These are phyloP conservation scores for Tolypocladium nubicola DNA, from an alignment of 2,329 filamentous ascomycete species.

Conservation along the genomic window DNA sequence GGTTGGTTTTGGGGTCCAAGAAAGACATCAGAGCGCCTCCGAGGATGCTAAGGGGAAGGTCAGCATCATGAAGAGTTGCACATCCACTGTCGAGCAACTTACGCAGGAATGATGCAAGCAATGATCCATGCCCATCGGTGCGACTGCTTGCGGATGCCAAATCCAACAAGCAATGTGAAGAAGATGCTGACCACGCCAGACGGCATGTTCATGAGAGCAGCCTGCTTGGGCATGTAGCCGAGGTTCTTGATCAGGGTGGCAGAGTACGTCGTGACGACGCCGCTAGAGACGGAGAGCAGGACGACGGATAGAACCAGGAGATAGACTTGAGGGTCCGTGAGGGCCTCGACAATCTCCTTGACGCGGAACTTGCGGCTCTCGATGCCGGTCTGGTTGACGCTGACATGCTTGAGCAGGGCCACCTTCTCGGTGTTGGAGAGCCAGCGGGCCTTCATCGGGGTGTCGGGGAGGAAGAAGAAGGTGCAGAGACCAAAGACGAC, in stretches of 20 bases:
- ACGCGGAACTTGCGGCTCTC: conserved; percentile 41
- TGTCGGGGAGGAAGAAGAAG: conserved; percentile 26
- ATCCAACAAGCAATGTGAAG: conserved; percentile 37
- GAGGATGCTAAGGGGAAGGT: conserved; percentile 22
- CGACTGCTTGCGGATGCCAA: conserved; percentile 33
- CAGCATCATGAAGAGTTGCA: not conserved
- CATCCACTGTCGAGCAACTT: conserved; percentile 6
- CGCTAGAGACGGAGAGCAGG: conserved; percentile 39
- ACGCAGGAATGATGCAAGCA: conserved; percentile 36
- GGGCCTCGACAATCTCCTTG: conserved; percentile 40
- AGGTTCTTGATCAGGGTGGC: conserved; percentile 39
- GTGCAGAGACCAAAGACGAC: conserved; percentile 20
- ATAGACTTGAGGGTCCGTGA: conserved; percentile 41
- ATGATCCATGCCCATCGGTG: conserved; percentile 41
- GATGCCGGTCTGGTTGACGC: conserved; percentile 48
- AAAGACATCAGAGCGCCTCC: conserved; percentile 44
- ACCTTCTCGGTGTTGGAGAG: conserved; percentile 38
- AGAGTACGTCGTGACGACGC: conserved; percentile 44
- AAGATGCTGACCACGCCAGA: conserved; percentile 41
- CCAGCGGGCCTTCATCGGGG: conserved; percentile 34
- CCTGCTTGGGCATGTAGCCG: conserved; percentile 30
- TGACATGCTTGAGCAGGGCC: conserved; percentile 40
- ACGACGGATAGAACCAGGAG: conserved; percentile 37
- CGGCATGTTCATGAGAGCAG: conserved; percentile 45
- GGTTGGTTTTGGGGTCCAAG: conserved; percentile 29